phyloP scores from a whole-genome alignment of 495 filamentous ascomycete genomes.

The Zalerion maritima region DNA sequence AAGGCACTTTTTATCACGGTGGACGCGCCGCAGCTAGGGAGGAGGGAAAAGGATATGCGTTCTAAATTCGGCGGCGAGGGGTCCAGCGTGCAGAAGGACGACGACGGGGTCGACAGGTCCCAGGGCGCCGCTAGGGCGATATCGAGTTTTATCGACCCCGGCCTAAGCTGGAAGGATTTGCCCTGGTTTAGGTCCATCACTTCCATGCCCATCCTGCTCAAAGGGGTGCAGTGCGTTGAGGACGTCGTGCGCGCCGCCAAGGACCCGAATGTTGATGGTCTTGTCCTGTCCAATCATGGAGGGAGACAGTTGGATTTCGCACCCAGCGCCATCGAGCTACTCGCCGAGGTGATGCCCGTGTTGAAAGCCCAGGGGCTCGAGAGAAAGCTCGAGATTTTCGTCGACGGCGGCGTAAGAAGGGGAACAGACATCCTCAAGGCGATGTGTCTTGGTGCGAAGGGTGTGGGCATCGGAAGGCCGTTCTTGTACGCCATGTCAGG shows the following conservation, averaged over 20 bases:
- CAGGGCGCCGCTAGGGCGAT: constrained; percentile 87
- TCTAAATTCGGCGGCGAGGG: constrained; percentile 80
- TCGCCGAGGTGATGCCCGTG: constrained; percentile 93
- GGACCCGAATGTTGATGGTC: constrained; percentile 76
- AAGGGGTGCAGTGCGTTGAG: constrained; percentile 92
- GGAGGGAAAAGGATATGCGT: constrained; percentile 91
- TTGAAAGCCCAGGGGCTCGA: constrained; percentile 71
- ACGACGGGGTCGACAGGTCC: constrained; percentile 57
- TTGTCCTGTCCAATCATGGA: constrained; percentile 94
- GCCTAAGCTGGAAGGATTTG: constrained; percentile 82
- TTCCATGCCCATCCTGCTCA: constrained; percentile 91
- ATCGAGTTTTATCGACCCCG: constrained; percentile 89
- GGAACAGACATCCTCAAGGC: constrained; percentile 95
- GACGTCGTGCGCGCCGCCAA: constrained; percentile 77
- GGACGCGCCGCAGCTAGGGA: constrained; percentile 88
- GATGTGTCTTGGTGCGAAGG: constrained; percentile 80
- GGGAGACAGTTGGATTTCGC: constrained; percentile 94
- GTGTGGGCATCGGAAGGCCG: constrained; percentile 86
- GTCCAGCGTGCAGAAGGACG: constrained; percentile 62
- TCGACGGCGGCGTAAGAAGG: constrained; percentile 82
- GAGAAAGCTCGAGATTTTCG: constrained; percentile 72
- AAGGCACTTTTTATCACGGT: constrained; percentile 98
- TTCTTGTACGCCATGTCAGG: constrained; percentile 94
- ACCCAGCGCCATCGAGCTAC: constrained; percentile 77
- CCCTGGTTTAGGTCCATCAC: constrained; percentile 89